Conservation (phyloP, 192 early-diverging fungal genomes). For the Gryganskiella cystojenkinii region DNA sequence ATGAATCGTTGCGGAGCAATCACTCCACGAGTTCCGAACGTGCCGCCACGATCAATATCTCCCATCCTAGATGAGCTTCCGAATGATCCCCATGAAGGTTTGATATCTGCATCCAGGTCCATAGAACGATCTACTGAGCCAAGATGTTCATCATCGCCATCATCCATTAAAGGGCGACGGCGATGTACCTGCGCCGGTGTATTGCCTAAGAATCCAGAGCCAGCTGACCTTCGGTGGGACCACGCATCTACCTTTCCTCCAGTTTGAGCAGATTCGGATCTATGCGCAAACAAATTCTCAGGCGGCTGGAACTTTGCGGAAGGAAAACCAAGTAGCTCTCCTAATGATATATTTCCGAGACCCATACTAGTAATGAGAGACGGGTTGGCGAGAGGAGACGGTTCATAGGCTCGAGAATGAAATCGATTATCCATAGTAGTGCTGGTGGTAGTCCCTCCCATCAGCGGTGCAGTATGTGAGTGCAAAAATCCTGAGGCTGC, state of each 20-base stretch:
- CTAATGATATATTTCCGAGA: constrained; percentile 39
- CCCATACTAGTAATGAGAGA: constrained; percentile 31
- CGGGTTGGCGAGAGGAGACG: constrained; percentile 44
- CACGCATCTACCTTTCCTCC: constrained; percentile 7
- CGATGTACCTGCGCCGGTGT: no score
- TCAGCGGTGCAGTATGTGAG: neutral
- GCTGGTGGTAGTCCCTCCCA: neutral
- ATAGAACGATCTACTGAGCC: neutral
- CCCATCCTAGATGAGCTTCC: neutral
- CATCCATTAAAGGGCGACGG: constrained; percentile 13
- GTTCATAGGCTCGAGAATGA: constrained; percentile 38
- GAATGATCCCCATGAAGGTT: constrained; percentile 3
- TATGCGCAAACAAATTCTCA: constrained; percentile 47
- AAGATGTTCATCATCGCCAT: constrained; percentile 18
- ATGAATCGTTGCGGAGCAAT: constrained; percentile 43
- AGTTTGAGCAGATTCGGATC: neutral
- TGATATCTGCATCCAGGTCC: constrained; percentile 3
- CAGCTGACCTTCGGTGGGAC: constrained; percentile 11
- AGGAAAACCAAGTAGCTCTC: constrained; percentile 47
- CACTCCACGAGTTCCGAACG: constrained; percentile 7
- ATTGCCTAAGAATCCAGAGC: constrained; percentile 5
- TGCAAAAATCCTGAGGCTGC: no score
- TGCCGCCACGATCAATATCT: neutral
- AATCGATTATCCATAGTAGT: constrained; percentile 19
- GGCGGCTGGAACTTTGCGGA: constrained; percentile 46